A percentile compares a stretch with the other conserved stretches of the same genome.
These are phyloP conservation scores for Entrophospora sp. DNA, from an alignment of 192 early-diverging fungal species.

Conservation along the genomic window DNA sequence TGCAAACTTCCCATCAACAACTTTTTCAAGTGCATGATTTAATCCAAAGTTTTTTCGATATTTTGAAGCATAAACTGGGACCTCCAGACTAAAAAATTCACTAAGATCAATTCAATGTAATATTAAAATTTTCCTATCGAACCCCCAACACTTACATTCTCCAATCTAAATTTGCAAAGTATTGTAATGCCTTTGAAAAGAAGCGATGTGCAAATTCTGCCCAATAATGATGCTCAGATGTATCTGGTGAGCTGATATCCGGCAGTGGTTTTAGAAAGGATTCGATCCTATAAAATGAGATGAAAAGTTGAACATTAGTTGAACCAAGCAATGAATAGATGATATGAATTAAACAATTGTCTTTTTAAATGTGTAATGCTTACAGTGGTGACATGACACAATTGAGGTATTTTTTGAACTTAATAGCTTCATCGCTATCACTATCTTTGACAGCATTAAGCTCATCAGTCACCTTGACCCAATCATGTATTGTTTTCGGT, in stretches of 20 bases:
- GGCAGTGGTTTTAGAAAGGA: slow-evolving; percentile 2
- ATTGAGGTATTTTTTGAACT: slow-evolving; percentile 5
- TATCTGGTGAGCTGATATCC: neutral
- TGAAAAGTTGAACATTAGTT: no score
- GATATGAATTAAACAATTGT: neutral
- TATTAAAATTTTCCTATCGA: neutral
- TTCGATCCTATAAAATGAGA: slow-evolving; percentile 11
- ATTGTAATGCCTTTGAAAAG: neutral
- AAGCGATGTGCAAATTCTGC: slow-evolving; percentile 3
- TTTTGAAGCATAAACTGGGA: neutral
- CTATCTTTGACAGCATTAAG: neutral
- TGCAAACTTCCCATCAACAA: neutral
- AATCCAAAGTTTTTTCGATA: neutral
- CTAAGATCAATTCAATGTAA: neutral
- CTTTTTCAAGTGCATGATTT: neutral
- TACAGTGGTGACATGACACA: slow-evolving; percentile 16
- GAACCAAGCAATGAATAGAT: neutral
- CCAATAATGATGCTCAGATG: neutral
- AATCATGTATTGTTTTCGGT: neutral
- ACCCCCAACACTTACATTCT: neutral
- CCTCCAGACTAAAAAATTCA: neutral
- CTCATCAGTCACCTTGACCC: neutral
- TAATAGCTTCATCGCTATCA: neutral
- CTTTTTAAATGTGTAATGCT: neutral
- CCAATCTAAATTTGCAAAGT: neutral